Evolutionary conservation across 768 basidiomycete genomes (phyloP), one percentile per base, ranked within the genome.

Genomic region (Psilocybe sp.): DNA sequence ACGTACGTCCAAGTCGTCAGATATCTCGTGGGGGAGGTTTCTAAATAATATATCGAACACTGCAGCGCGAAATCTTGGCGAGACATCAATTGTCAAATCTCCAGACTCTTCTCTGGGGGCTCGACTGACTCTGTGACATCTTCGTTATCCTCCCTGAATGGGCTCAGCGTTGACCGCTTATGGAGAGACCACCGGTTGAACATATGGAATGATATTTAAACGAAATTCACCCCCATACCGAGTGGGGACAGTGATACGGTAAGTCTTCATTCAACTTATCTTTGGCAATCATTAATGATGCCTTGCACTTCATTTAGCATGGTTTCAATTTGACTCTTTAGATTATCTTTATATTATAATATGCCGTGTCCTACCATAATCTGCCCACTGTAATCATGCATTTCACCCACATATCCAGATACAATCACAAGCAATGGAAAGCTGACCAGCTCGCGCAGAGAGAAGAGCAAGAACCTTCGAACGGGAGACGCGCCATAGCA

Each of bases 111-210:
- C 61, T 69, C 75, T 8, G 70, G 70, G 32, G 69, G 58, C 7
- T 43, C 60, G 13, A 58, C 55, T 44, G 69, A 49, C 36, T 69
- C 59, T 58, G 58, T 57, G 58, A 42, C 64, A 64, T 60, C 68
- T 23, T 65, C 64, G 35, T 61, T 70, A 53, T 61, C 67, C 19
- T 70, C 71, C 23, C 71, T 69, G 47, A 75, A 72, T 48, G 84
- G 84, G 14, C 72, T 87, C 58, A 78, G 74, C 2, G 81, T 87
- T 44, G 84, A 87, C 62, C 80, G 77, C 51, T 69, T 82, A 47
- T 87, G 84, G 82, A 73, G 79, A 54, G 85, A 87, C 60, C 74
- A 82, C 65, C 78, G 80, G 48, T 80, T 82, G 60, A 81, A 71
- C 58, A 72, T 85, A 56, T 84, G 82, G 82, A 75, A 74, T 52